A percentile compares a stretch with the other conserved stretches of the same genome.
These are phyloP conservation scores for Saccharomyces hybrid DNA, from an alignment of 1,139 yeast species.

Conservation along the genomic window DNA sequence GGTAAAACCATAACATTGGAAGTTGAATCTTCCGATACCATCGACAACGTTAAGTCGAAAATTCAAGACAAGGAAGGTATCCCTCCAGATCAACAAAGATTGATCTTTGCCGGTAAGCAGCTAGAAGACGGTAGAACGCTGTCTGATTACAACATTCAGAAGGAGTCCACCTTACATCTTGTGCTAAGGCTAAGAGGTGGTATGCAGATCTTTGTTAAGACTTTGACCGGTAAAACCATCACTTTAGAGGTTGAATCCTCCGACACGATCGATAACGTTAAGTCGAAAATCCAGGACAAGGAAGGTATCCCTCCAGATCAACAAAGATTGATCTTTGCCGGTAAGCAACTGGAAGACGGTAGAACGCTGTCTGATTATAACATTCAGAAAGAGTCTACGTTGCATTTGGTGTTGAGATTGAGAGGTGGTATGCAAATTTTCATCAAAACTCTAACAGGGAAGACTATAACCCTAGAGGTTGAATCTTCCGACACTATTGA, in stretches of 20 bases:
- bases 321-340: constrained; percentile 96
- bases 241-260: constrained; percentile 52
- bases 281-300: constrained; percentile 96
- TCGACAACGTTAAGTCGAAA: constrained; percentile 86
- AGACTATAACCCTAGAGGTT: constrained; percentile 61
- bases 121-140: constrained; percentile 83
- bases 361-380: constrained; percentile 83
- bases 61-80: constrained; percentile 98
- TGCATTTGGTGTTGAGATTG: constrained; percentile 77
- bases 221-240: constrained; percentile 62
- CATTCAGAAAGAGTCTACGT: constrained; percentile 83
- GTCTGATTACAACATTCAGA: constrained; percentile 85
- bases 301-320: constrained; percentile 98
- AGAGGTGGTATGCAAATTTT: constrained; percentile 69
- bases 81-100: constrained; percentile 97
- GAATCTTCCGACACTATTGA: constrained; percentile 69
- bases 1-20: constrained; percentile 64
- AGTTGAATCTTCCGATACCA: constrained; percentile 64
- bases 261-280: constrained; percentile 73
- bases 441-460: constrained; percentile 58
- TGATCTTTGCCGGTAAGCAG: constrained; percentile 96
- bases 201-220: constrained; percentile 55
- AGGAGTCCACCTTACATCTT: constrained; percentile 79
- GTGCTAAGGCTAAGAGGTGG: constrained; percentile 88
- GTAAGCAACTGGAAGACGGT: constrained; percentile 87